phyloP scores from a whole-genome alignment of 768 basidiomycete genomes.

The Suillus subaureus region DNA sequence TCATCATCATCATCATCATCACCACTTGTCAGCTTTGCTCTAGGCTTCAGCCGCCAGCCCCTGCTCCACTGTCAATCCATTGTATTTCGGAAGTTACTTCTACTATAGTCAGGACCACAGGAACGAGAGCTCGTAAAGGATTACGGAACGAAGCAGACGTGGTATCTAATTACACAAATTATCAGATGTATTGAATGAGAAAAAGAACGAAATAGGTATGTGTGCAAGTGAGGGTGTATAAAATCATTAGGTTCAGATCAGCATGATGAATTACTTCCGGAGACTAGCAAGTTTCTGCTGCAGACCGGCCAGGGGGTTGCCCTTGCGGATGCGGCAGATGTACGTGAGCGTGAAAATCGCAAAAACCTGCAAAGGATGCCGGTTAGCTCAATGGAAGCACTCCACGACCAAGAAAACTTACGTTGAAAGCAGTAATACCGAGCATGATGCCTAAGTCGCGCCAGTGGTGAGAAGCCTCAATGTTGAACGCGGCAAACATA shows the following conservation, averaged over 20 bases:
- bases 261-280: neutral
- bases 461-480: constrained; percentile 55
- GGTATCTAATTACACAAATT: constrained; percentile 3
- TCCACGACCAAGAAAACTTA: constrained; percentile 24
- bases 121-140: neutral
- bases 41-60: too few species aligned
- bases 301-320: constrained; percentile 11
- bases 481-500: constrained; percentile 48
- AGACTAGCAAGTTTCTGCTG: constrained; percentile 5
- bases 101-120: neutral
- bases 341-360: constrained; percentile 33
- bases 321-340: constrained; percentile 31
- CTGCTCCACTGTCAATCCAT: neutral
- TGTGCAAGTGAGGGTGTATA: constrained; percentile 1
- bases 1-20: too few species aligned
- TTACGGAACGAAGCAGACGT: neutral
- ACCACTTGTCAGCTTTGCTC: too few species aligned
- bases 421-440: constrained; percentile 46
- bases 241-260: neutral
- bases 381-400: neutral
- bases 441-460: constrained; percentile 49
- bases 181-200: neutral
- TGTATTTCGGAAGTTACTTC: neutral
- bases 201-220: neutral
- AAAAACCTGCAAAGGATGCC: constrained; percentile 21